Evolutionary conservation across 805 yeast species (phyloP).

Genomic region (Kuraishia piskuri): DNA sequence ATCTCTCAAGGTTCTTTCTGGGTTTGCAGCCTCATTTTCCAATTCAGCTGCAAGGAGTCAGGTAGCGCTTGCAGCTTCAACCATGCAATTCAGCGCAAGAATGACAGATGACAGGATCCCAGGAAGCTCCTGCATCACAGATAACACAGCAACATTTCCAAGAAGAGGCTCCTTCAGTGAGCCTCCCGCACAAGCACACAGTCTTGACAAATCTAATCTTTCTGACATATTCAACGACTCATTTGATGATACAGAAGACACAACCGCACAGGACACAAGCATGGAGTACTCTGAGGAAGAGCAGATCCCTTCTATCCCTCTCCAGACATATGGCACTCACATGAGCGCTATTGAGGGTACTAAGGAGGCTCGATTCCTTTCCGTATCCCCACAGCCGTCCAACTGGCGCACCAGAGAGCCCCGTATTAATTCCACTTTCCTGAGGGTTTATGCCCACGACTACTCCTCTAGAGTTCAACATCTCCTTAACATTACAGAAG

Average conservation of each 20-base stretch:
- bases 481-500: slow-evolving; percentile 21
- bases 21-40: not conserved
- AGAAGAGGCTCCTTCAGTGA: not conserved
- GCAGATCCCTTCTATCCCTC: slow-evolving; percentile 1
- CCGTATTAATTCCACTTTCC: slow-evolving; percentile 40
- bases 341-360: not conserved
- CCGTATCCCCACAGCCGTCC: not conserved
- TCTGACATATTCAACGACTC: not conserved
- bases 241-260: not conserved
- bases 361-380: not conserved
- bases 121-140: not conserved
- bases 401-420: slow-evolving; percentile 28
- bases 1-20: not conserved
- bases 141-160: not conserved
- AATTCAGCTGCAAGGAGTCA: slow-evolving; percentile 1
- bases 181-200: not conserved
- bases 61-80: not conserved
- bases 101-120: not conserved
- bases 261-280: not conserved
- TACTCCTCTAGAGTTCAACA: slow-evolving; percentile 29
- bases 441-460: slow-evolving; percentile 42
- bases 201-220: not conserved
- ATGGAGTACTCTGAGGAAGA: not conserved
- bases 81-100: not conserved
- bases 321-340: slow-evolving; percentile 1